Base-by-base conservation (phyloP, 2,329 filamentous ascomycete genomes). In the Keithomyces neogunnii region DNA sequence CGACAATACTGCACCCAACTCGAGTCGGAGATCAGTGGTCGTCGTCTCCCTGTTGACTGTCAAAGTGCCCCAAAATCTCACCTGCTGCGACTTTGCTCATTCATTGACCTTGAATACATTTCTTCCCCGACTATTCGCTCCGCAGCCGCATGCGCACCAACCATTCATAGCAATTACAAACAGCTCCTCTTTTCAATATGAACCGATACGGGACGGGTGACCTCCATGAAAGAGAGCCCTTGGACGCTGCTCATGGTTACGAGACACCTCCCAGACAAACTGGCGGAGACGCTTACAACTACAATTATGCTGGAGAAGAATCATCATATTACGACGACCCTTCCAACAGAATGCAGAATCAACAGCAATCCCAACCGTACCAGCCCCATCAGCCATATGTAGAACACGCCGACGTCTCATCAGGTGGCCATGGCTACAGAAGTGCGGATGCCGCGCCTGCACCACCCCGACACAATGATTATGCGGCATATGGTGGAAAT, bases 181-280 rank as follows among this genome's bases (percentile, higher is more conserved):
- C 28, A 30, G 8, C 10, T 39, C 35, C 32, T 32, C 44, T 26
- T 32, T 33, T 45, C 45, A n/a, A 44, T 28, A 70, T 70, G 67
- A 60, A 63, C 57, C 61, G 62, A 52, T 64, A 67, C 60, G 47
- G 52, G 28, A 55, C 53, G 26, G 56, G 61, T 47, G 64, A 67
- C 53, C 61, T 61, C 33, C 64, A 64, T 54, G 67, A 70, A 61
- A 65, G 65, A 57, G 63, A 69, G 39, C 65, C 65, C 51, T 62
- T 69, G 45, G 66, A 66, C 42, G 58, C 57, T 47, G 53, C 56
- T 28, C 49, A 36, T 48, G 36, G 39, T 4, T 48, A 46, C 35
- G 45, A 42, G 26, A 42, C 28, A 6, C 4, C 7, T 4, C 30
- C 33, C 11, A 26, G n/a, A 26, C 44, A 19, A 35, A 38, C 59